Evolutionary conservation across 768 basidiomycete genomes (phyloP).

Genomic region (Cantharellus cinnabarinus): DNA sequence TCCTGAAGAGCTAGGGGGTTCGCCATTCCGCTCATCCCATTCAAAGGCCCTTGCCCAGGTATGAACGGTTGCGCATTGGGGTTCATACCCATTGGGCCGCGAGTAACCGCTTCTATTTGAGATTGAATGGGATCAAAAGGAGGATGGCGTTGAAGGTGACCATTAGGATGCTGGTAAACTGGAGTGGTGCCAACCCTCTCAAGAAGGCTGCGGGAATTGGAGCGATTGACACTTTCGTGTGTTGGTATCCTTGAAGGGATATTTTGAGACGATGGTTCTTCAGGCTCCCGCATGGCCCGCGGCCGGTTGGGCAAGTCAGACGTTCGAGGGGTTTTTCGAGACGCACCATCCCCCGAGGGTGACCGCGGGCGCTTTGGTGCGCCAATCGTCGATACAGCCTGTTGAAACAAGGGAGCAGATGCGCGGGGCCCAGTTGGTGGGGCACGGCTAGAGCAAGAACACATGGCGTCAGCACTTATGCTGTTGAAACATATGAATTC

Average conservation of each 20-base stretch:
- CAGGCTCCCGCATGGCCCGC: conserved; percentile 41
- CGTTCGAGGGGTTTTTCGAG: conserved; percentile 43
- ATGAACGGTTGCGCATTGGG: conserved; percentile 22
- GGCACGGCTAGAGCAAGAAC: background rate
- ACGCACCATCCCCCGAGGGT: conserved; percentile 3
- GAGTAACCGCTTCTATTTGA: conserved; percentile 58
- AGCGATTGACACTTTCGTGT: conserved; percentile 10
- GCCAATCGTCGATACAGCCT: conserved; percentile 8
- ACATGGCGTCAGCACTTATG: background rate
- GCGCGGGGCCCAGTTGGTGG: conserved; percentile 20
- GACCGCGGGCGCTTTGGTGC: conserved; percentile 12
- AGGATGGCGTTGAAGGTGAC: background rate
- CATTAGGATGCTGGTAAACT: background rate
- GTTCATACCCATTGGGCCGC: conserved; percentile 35
- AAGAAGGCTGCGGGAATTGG: conserved; percentile 41
- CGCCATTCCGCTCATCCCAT: background rate
- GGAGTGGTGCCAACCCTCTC: conserved; percentile 44
- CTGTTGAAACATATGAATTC: no score
- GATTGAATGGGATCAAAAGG: conserved; percentile 51
- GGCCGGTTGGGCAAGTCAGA: conserved; percentile 64
- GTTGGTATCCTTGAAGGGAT: conserved; percentile 14
- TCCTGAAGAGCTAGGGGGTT: conserved; percentile 41
- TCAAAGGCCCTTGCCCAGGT: conserved; percentile 3
- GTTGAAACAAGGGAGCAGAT: conserved; percentile 6
- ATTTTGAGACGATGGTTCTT: conserved; percentile 12